Conservation (phyloP, 2,329 filamentous ascomycete genomes). For the Eutypella sp. region DNA sequence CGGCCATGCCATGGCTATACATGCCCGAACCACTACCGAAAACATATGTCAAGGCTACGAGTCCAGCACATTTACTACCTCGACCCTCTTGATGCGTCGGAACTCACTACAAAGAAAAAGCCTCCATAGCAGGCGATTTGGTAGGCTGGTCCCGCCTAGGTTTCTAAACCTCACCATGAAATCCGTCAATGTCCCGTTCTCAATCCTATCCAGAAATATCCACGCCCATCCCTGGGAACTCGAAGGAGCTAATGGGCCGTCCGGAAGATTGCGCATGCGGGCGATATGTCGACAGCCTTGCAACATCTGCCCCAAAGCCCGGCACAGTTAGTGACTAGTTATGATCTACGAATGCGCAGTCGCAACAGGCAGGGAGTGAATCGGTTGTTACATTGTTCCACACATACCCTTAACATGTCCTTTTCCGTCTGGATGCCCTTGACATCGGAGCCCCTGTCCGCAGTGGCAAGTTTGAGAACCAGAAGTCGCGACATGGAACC, state of each 20-base stretch:
- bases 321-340: not conserved
- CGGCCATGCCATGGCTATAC: slow-evolving; percentile 8
- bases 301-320: not conserved
- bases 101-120: slow-evolving; percentile 9
- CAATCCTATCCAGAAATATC: slow-evolving; percentile 6
- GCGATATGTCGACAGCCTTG: slow-evolving; percentile 6
- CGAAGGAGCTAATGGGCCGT: slow-evolving; percentile 4
- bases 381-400: too few relatives aligned
- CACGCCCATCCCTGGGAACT: slow-evolving; percentile 5
- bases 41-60: not conserved
- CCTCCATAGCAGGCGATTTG: slow-evolving; percentile 8
- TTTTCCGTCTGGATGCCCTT: slow-evolving; percentile 2
- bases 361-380: too few relatives aligned
- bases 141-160: not conserved
- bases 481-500: not conserved
- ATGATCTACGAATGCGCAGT: too few relatives aligned
- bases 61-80: too few relatives aligned
- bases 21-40: slow-evolving; percentile 5
- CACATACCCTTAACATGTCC: slow-evolving; percentile 3
- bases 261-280: not conserved
- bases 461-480: slow-evolving; percentile 8
- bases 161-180: slow-evolving; percentile 3
- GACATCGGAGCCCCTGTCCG: slow-evolving; percentile 3
- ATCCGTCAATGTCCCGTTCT: slow-evolving; percentile 7
- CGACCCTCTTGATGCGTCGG: too few relatives aligned